Evolutionary conservation across 192 early-diverging fungal genomes (phyloP).

Genomic region (Backusella macrospora): DNA sequence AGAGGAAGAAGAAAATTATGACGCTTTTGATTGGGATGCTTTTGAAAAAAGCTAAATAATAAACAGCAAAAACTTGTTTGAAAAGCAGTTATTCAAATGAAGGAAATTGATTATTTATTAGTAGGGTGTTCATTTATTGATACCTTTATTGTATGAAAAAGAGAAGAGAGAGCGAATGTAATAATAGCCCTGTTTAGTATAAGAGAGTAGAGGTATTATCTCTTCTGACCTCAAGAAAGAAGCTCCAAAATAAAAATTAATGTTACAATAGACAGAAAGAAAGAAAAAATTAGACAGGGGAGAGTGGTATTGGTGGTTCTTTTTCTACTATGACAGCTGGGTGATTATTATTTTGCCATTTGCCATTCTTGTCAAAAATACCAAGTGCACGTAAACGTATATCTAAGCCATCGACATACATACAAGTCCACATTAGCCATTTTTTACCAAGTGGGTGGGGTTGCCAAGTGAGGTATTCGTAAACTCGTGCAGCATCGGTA

Average conservation of each 20-base stretch:
- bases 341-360: constrained; percentile 5
- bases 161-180: neutral
- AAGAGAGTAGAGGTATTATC: neutral
- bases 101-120: neutral
- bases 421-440: constrained; percentile 32
- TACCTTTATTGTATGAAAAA: neutral
- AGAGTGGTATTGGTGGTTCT: neutral
- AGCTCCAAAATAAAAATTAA: neutral
- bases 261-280: neutral
- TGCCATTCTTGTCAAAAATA: constrained; percentile 26
- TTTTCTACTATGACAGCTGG: constrained; percentile 2
- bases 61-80: neutral
- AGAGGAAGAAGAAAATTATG: constrained; percentile 31
- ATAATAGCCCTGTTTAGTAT: neutral
- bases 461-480: constrained; percentile 32
- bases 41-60: constrained; percentile 30
- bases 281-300: neutral
- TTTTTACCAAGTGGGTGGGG: constrained; percentile 31
- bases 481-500: constrained; percentile 15
- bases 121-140: neutral
- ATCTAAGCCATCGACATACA: constrained; percentile 32
- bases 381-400: constrained; percentile 33
- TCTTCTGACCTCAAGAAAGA: neutral
- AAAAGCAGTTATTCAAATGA: neutral
- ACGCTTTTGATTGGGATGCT: constrained; percentile 41